phyloP scores from a whole-genome alignment of 208 protist genomes.

The Porcisia hertigi region DNA sequence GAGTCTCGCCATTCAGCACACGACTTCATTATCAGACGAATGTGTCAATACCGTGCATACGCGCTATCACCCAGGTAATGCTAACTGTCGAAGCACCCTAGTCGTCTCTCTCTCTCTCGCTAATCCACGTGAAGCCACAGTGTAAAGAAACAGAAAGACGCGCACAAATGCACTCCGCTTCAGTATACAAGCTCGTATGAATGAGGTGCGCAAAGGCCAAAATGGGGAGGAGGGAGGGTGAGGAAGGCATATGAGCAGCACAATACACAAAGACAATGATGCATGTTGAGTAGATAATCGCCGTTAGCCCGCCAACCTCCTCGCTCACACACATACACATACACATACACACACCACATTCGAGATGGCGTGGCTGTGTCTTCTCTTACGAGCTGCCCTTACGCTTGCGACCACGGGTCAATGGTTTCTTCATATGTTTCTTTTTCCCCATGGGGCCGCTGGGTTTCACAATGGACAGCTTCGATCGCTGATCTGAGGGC shows the following conservation, averaged over 20 bases:
- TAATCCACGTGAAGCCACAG: neutral
- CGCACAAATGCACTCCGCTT: no score
- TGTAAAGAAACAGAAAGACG: no score
- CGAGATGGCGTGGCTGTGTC: neutral
- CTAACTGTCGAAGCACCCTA: neutral
- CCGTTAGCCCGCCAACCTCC: neutral
- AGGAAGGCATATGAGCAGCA: neutral
- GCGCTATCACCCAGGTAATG: no score
- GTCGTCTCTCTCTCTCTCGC: neutral
- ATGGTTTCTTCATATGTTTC: conserved; percentile 87
- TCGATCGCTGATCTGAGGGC: conserved; percentile 87
- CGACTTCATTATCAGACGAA: neutral
- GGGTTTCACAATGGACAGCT: conserved; percentile 77
- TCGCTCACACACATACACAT: neutral
- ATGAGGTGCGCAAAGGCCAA: neutral
- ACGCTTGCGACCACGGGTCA: conserved; percentile 80
- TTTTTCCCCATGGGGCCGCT: conserved; percentile 46
- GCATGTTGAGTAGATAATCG: no score
- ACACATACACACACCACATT: neutral
- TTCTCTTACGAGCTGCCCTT: conserved; percentile 22
- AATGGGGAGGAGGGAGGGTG: neutral
- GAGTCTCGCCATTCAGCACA: neutral
- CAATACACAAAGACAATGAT: neutral
- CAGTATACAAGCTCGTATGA: neutral
- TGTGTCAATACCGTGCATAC: no score